Conservation (phyloP, 208 protist genomes). For the Trypanosoma brucei region DNA sequence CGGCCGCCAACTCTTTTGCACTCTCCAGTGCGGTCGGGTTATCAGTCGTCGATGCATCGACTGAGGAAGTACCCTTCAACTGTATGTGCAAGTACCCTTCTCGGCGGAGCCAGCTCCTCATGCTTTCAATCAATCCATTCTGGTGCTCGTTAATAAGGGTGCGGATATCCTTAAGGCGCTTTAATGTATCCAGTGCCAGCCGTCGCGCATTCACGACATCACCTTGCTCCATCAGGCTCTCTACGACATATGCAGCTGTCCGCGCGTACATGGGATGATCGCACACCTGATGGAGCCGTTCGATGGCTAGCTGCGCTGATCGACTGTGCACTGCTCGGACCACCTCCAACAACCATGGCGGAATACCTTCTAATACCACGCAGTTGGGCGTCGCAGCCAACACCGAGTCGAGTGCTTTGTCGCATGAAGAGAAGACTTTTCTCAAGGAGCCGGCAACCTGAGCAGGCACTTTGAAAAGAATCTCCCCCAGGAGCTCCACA, state of each 20-base stretch:
- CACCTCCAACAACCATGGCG: conserved; percentile 32
- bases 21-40: no score
- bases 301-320: conserved; percentile 11
- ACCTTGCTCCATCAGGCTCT: conserved; percentile 32
- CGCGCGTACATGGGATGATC: conserved; percentile 48
- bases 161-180: conserved; percentile 12
- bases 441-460: background rate
- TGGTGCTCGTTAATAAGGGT: conserved; percentile 13
- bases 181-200: conserved; percentile 19
- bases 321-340: conserved; percentile 14
- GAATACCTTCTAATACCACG: conserved; percentile 29
- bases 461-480: conserved; percentile 49
- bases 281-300: conserved; percentile 32
- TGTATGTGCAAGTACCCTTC: conserved; percentile 22
- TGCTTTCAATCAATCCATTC: conserved; percentile 7
- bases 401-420: background rate
- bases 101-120: conserved; percentile 20
- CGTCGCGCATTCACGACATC: conserved; percentile 24
- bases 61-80: background rate
- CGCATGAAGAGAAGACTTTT: background rate
- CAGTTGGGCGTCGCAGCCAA: background rate
- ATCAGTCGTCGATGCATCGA: background rate
- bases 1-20: conserved; percentile 7
- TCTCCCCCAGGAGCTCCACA: conserved; percentile 52
- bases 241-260: conserved; percentile 40